Percentiles rank a stretch among this genome's conserved stretches.
Evolutionary conservation across 1,139 yeast genomes (phyloP).

Genomic region (Candida sp.): DNA sequence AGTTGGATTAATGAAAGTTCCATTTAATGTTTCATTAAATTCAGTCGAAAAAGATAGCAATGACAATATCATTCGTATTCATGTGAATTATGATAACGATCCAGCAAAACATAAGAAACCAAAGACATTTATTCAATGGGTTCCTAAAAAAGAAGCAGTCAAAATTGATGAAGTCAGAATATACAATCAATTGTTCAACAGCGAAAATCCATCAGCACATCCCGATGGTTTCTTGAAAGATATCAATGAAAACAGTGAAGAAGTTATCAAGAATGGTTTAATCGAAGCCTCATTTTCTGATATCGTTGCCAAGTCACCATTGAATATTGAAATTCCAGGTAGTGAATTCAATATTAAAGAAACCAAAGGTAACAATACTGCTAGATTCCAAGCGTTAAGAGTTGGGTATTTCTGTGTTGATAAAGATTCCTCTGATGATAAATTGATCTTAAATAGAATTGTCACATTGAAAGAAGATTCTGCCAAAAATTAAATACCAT

Average conservation of each 20-base stretch:
- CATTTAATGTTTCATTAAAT: slow-evolving; percentile 74
- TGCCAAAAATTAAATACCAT: slow-evolving; percentile 25
- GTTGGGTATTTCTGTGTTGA: slow-evolving; percentile 96
- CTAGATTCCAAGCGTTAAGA: slow-evolving; percentile 96
- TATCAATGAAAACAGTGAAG: slow-evolving; percentile 77
- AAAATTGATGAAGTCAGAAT: slow-evolving; percentile 74
- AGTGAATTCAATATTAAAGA: slow-evolving; percentile 73
- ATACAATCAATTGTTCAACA: slow-evolving; percentile 82
- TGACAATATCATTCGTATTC: slow-evolving; percentile 68
- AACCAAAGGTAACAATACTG: slow-evolving; percentile 66
- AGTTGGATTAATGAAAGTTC: slow-evolving; percentile 94
- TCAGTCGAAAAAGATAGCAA: slow-evolving; percentile 58
- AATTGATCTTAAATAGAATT: slow-evolving; percentile 76
- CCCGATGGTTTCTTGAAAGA: slow-evolving; percentile 89
- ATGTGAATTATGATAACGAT: slow-evolving; percentile 74
- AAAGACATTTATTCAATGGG: slow-evolving; percentile 97
- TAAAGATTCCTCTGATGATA: slow-evolving; percentile 61
- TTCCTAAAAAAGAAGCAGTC: slow-evolving; percentile 64
- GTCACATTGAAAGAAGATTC: slow-evolving; percentile 84
- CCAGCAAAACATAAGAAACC: slow-evolving; percentile 62
- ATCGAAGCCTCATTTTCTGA: slow-evolving; percentile 79
- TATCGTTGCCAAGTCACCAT: slow-evolving; percentile 68
- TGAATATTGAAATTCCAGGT: slow-evolving; percentile 66
- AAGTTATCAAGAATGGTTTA: slow-evolving; percentile 59
- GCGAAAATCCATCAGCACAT: slow-evolving; percentile 86